Evolutionary conservation across 352 stramenopile genomes (phyloP).

Genomic region (Phytopythium montanum): DNA sequence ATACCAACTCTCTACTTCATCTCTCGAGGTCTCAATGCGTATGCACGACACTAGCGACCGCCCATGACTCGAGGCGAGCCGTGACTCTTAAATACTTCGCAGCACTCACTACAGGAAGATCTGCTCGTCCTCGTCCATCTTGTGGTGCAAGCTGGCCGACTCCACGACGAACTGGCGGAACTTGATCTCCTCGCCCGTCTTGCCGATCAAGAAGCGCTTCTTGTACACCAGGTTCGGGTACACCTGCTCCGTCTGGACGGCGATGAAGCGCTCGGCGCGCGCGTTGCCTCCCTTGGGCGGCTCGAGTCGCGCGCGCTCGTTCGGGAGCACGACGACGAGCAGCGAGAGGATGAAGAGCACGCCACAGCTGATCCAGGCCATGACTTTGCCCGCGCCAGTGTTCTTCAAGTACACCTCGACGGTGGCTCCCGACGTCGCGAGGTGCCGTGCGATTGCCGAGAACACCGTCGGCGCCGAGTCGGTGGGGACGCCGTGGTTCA

Average conservation of each 20-base stretch:
- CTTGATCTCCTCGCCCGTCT: slow-evolving; percentile 67
- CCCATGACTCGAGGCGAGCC: background rate
- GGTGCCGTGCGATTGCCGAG: slow-evolving; percentile 18
- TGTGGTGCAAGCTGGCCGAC: slow-evolving; percentile 51
- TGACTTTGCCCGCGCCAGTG: slow-evolving; percentile 48
- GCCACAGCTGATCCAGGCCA: slow-evolving; percentile 41
- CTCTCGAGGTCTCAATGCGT: background rate
- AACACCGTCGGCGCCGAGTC: slow-evolving; percentile 15
- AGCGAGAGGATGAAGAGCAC: slow-evolving; percentile 42
- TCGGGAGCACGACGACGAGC: slow-evolving; percentile 44
- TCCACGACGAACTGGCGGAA: slow-evolving; percentile 70
- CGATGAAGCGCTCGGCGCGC: slow-evolving; percentile 59
- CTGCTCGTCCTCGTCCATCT: slow-evolving; percentile 68
- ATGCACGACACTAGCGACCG: background rate
- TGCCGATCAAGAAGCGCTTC: slow-evolving; percentile 70
- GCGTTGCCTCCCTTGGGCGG: slow-evolving; percentile 47
- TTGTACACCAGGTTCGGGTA: slow-evolving; percentile 80
- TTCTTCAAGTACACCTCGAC: slow-evolving; percentile 53
- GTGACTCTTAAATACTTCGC: background rate
- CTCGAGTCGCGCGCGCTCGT: slow-evolving; percentile 44
- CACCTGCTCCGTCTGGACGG: slow-evolving; percentile 65
- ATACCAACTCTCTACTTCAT: background rate
- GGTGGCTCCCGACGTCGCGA: slow-evolving; percentile 16
- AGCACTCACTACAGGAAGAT: slow-evolving; percentile 61
- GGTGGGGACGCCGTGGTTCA: slow-evolving; percentile 42